Evolutionary conservation across 2,329 filamentous ascomycete species (phyloP), one percentile per base, ranked within the genome.

Genomic region (Fusarium buharicum): DNA sequence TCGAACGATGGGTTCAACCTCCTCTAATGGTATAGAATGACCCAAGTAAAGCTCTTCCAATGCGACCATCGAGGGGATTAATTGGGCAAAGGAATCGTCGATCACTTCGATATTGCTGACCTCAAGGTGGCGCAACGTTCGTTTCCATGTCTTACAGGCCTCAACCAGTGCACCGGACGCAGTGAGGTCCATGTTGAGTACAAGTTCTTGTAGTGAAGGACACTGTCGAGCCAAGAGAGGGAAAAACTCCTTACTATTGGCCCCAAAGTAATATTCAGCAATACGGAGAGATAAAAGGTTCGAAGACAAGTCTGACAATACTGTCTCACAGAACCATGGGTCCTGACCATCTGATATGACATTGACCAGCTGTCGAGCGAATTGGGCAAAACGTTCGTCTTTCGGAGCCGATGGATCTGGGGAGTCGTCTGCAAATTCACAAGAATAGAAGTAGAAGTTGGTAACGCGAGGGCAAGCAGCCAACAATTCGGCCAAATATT

Each of bases 71-170:
- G 6, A 50, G 0, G 54, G 54, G 13, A 62, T 38, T 1, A 55
- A n/a, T 11, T 37, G 17, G 5, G 3, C 1, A 1, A 66, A 20
- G 4, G 10, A 10, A n/a, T 39, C 50, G 7, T 33, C 27, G 1
- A 12, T 4, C 6, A 16, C 4, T 2, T 55, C 16, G 2, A 6
- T 12, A 1, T 33, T 8, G 4, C 1, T 14, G 2, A 68, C 24
- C 3, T n/a, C 4, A 12, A 68, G 33, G 17, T 12, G 20, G 4
- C 31, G 34, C 4, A 68, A 50, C n/a, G 52, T 47, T 7, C 41
- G 2, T 0, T 55, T 50, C 65, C 65, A 68, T 24, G 1, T 28
- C 17, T 50, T 34, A 13, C 50, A 66, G 0, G 55, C 54, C 0
- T 31, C 12, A 0, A 28, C 3, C 8, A 66, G 34, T n/a, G 56